Evolutionary conservation across 2,329 filamentous ascomycete genomes (phyloP).

Genomic region (Cladosporium sp.): DNA sequence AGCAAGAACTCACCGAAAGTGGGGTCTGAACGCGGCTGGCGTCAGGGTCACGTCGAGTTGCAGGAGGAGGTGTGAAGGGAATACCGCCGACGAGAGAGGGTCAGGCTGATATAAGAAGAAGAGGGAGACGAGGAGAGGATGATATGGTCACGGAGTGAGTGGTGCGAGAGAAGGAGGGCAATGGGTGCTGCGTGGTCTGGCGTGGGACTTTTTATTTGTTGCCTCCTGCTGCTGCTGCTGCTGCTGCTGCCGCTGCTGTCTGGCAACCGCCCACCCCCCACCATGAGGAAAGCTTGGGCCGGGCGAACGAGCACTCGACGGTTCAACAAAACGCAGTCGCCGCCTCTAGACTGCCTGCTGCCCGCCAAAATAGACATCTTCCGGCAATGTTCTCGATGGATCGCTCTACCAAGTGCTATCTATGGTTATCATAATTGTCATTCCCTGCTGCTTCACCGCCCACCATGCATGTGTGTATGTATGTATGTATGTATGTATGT

Average conservation of each 20-base stretch:
- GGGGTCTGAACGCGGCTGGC: conserved; percentile 13
- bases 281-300: conserved; percentile 3
- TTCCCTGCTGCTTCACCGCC: background rate
- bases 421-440: too few relatives aligned
- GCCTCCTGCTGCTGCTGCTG: conserved; percentile 5
- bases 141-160: background rate
- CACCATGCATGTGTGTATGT: background rate
- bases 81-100: background rate
- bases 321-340: conserved; percentile 17
- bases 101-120: background rate
- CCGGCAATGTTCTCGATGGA: background rate
- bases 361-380: background rate
- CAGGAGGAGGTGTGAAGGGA: conserved; percentile 9
- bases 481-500: background rate
- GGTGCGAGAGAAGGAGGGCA: background rate
- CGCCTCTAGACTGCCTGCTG: conserved; percentile 14
- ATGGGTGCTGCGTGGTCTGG: conserved; percentile 7
- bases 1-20: conserved; percentile 18
- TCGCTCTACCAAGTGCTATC: background rate
- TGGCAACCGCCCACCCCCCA: conserved; percentile 6
- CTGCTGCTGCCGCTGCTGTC: background rate
- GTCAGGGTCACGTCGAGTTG: conserved; percentile 13
- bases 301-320: background rate
- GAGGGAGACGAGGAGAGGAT: background rate
- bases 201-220: conserved; percentile 5